These are phyloP conservation scores for Lathyrus sativus DNA, from an alignment of 306 rosid genomes.

Conservation along the genomic window DNA sequence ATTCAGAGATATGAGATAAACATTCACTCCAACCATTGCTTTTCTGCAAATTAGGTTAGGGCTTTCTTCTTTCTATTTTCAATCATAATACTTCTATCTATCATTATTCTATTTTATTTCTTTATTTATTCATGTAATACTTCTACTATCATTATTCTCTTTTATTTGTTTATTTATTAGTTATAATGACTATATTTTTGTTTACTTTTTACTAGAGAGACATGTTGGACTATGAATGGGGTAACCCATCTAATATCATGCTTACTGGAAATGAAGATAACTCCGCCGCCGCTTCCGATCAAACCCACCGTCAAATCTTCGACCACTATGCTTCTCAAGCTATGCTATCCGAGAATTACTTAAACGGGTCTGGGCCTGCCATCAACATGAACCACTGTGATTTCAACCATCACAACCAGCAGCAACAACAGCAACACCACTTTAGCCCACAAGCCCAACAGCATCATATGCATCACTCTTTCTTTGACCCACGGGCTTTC, in stretches of 20 bases:
- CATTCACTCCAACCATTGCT: background rate
- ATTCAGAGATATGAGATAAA: background rate
- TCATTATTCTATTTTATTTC: background rate
- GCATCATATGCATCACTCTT: conserved; percentile 34
- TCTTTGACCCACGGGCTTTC: conserved; percentile 72
- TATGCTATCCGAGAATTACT: conserved; percentile 45
- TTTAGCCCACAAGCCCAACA: conserved; percentile 36
- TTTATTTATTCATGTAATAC: too few species aligned
- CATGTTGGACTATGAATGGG: conserved; percentile 97
- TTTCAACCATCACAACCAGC: conserved; percentile 29
- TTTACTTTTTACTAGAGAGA: background rate
- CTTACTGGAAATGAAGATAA: conserved; percentile 58
- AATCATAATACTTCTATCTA: background rate
- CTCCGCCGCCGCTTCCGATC: conserved; percentile 50
- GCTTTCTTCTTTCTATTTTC: background rate
- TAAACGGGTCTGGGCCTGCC: conserved; percentile 36
- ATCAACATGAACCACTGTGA: conserved; percentile 13
- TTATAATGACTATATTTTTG: too few species aligned
- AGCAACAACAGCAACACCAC: conserved; percentile 37
- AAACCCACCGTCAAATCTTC: conserved; percentile 57
- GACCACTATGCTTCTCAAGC: conserved; percentile 59
- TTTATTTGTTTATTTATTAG: too few species aligned
- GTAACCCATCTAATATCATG: conserved; percentile 69
- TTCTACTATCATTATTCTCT: background rate
- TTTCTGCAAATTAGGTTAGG: conserved; percentile 7